These are phyloP conservation scores for Gynandropsis gynandra DNA, from an alignment of 345 rosid species.

Conservation along the genomic window DNA sequence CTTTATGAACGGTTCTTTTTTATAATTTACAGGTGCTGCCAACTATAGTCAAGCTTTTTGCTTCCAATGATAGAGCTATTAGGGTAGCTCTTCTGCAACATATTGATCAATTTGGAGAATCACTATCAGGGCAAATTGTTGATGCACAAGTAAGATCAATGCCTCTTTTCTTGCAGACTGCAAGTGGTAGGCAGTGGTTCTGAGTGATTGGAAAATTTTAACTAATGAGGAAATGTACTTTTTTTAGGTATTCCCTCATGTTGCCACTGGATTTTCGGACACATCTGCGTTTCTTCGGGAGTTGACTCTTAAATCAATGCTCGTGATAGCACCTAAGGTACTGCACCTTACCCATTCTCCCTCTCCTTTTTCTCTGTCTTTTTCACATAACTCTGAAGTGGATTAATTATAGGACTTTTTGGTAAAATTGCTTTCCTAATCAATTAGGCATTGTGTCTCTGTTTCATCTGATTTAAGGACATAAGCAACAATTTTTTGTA, in stretches of 20 bases:
- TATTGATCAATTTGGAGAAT: constrained; percentile 93
- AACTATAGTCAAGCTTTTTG: constrained; percentile 76
- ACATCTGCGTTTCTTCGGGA: constrained; percentile 91
- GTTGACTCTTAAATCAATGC: constrained; percentile 97
- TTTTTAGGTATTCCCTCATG: constrained; percentile 79
- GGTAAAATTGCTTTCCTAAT: background rate
- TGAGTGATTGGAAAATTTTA: constrained; percentile 5
- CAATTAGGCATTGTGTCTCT: background rate
- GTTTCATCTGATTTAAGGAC: background rate
- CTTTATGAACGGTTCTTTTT: constrained; percentile 16
- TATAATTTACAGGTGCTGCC: constrained; percentile 63
- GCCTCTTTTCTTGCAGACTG: constrained; percentile 7
- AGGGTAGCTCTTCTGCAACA: constrained; percentile 93
- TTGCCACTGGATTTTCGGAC: constrained; percentile 90
- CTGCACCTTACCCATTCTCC: constrained; percentile 3
- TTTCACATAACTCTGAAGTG: background rate
- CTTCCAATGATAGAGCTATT: constrained; percentile 90
- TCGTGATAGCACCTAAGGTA: constrained; percentile 94
- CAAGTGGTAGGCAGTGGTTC: constrained; percentile 7
- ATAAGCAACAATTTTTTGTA: background rate
- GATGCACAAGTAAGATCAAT: constrained; percentile 77
- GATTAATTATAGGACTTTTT: background rate
- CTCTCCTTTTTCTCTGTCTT: background rate
- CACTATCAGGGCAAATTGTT: constrained; percentile 70
- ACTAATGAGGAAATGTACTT: constrained; percentile 14